Base-by-base conservation (phyloP, 441 rosid species). In the Biscutella laevigata region DNA sequence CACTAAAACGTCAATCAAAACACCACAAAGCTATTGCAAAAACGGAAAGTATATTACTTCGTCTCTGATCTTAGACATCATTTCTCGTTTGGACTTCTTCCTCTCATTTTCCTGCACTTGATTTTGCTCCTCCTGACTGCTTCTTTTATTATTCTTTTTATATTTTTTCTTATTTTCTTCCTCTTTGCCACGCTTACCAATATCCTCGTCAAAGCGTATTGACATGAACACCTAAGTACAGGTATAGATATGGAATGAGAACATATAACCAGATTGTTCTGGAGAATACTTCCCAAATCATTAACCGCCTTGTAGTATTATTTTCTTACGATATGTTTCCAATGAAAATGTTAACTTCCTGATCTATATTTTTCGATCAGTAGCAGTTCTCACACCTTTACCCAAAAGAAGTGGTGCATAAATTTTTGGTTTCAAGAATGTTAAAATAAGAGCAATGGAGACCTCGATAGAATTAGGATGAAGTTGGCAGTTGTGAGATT, bases 391-490 rank as follows among this genome's bases (percentile, higher is more conserved):
- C 3, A 22, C 41, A 39, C 8, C 37, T 50, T 28, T 21, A 39
- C 19, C 4, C 28, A 41, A 21, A 5, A n/a, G 4, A 50, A 26
- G 4, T 43, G 42, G 30, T 43, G 45, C 20, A 45, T 33, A 53
- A 30, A 52, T 15, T 9, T 15, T 29, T 45, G 10, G 50, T 38
- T 65, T 27, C 16, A 20, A 52, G 57, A 46, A 21, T 46, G 57
- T 34, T 40, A 17, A 40, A 17, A 54, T 38, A 20, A 45, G 19
- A 32, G 10, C 30, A 57, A 39, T 4, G 10, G 29, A 48, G 73
- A 88, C 99, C 87, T 77, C 94, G 25, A 86, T 50, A 52, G 89
- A 72, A 63, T 86, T 84, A 32, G 94, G 92, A 78, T 86, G 96
- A 83, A 88, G 71, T 43, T 84, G 95, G 54, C 97, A 92, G 71